Conservation (phyloP, 192 early-diverging fungal genomes). For the Mortierella claussenii region DNA sequence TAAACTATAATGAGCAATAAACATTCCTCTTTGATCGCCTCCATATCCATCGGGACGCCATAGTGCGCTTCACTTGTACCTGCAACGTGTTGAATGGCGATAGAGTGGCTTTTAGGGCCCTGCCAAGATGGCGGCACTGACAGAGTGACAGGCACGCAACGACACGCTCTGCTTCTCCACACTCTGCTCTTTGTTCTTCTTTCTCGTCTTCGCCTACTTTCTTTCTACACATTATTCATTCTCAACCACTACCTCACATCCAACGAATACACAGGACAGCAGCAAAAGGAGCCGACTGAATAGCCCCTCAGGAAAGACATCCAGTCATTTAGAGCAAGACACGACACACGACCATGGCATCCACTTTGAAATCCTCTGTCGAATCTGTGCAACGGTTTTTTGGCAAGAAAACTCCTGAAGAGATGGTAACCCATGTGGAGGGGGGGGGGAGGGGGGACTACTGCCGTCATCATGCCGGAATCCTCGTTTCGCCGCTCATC, state of each 20-base stretch:
- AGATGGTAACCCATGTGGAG: slow-evolving; percentile 55
- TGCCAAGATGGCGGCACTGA: too few relatives aligned
- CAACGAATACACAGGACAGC: too few relatives aligned
- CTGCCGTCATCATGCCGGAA: neutral
- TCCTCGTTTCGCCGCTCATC: too few relatives aligned
- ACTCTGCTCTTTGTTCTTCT: neutral
- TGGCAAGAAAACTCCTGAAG: slow-evolving; percentile 69
- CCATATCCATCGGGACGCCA: neutral
- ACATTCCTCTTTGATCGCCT: neutral
- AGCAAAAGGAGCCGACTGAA: too few relatives aligned
- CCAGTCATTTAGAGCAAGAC: neutral
- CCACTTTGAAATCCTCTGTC: slow-evolving; percentile 38
- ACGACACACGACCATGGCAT: slow-evolving; percentile 27
- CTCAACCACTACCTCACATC: too few relatives aligned
- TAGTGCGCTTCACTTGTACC: neutral
- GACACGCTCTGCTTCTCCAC: neutral
- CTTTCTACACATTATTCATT: neutral
- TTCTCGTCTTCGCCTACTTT: neutral
- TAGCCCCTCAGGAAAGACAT: too few relatives aligned
- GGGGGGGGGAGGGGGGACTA: neutral
- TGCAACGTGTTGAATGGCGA: too few relatives aligned
- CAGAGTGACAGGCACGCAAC: neutral
- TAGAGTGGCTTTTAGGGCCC: too few relatives aligned
- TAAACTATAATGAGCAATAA: neutral
- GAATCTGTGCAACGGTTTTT: slow-evolving; percentile 65